Base-by-base conservation (phyloP, 805 yeast species). In the Teunomyces panamensis region DNA sequence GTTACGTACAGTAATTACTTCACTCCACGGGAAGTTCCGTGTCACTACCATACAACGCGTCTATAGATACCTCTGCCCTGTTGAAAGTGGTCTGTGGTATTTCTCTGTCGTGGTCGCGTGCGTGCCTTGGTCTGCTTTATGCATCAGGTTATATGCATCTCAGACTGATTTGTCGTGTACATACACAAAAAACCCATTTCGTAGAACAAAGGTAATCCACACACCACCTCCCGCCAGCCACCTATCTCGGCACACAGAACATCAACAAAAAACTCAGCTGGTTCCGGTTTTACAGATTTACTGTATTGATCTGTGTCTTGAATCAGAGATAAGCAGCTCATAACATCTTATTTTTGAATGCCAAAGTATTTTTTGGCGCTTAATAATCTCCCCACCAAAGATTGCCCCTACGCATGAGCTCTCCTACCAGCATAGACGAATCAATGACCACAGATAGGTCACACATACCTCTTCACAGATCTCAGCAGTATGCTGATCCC, bases 371-470 rank as follows among this genome's bases (percentile, higher is more conserved):
- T 32, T 32, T 37, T 26, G 41, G 41, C 41, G 41, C 28, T 37
- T 37, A 37, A 9, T 37, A 26, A 37, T n/a, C 17, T 10, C n/a
- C 26, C 13, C 41, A 32, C 34, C 34, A 32, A 20, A 20, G 34
- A 16, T 32, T 32, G 41, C 41, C 41, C 41, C 41, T 34, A 37
- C 27, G 24, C 41, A 57, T 58, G 62, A 56, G 60, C 43, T 56
- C 59, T 8, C 62, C 62, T 2, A 58, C 52, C 37, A 55, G 59
- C 43, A 37, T 37, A 37, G 41, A 52, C 34, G 56, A 56, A 24
- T 54, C 44, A 34, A 35, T 30, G 10, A 27, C 55, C 17, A 42
- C 26, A 41, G 37, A 24, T 20, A 35, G 37, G 28, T 27, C 32
- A 9, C 20, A 34, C 27, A 28, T 26, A 11, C 34, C 34, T 17